Evolutionary conservation across 805 yeast species (phyloP), one percentile per base, ranked within the genome.

Genomic region (Pichia nakasei): DNA sequence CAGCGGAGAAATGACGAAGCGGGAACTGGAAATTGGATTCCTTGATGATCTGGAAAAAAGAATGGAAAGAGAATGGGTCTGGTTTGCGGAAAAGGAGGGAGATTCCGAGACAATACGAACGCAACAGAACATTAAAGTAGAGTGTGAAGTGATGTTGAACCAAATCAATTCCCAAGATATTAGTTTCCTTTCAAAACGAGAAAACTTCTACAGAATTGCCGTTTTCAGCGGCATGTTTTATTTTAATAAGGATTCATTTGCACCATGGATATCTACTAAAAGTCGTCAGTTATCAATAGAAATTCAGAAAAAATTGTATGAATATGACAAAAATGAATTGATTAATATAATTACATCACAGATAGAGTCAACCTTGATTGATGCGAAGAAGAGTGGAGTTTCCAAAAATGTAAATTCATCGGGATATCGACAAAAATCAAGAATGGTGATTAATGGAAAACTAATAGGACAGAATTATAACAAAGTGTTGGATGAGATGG

Each of bases 401-500:
- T 38, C 35, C 34, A 42, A 37, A 5, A 29, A 37, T 4, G 32
- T 44, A 8, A 43, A 38, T 37, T 27, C 9, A 7, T 24, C 45
- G 7, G 52, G 49, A 9, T 31, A 44, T 17, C 43, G 29, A 22
- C 15, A 26, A 9, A 31, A 34, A 3, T 35, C 42, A 8, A 40
- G 37, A 13, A 7, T 49, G 12, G 44, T 42, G 9, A 40, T 49
- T n/a, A 24, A 37, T 20, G 50, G 42, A 5, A 49, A 49, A 22
- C 22, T 49, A 15, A 22, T 45, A 15, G 52, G 52, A 9, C 33
- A 22, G 18, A 41, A 32, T 5, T 46, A 35, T 35, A 49, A 59
- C 1, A 38, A 34, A 8, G 42, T 43, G 1, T 19, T 55, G 12
- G 54, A 49, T 38, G 37, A 46, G 19, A 26, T 44, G 21, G 60